phyloP scores from a whole-genome alignment of 352 stramenopile species.

The Pythium sukuiense region DNA sequence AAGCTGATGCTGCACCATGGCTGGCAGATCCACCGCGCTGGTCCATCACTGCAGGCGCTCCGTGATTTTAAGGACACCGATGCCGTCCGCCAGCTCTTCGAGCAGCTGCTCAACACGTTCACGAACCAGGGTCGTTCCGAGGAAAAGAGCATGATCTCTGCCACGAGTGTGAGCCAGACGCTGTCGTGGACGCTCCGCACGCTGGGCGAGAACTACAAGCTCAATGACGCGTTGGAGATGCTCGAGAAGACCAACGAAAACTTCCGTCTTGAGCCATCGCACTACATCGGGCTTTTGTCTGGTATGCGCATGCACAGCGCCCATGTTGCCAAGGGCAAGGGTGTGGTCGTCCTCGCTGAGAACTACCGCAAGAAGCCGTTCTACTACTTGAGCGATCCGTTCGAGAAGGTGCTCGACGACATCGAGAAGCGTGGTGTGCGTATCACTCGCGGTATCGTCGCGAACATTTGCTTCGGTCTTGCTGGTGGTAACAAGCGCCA shows the following conservation, averaged over 20 bases:
- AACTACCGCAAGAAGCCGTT: slow-evolving; percentile 25
- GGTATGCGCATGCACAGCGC: slow-evolving; percentile 36
- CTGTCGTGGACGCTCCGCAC: slow-evolving; percentile 39
- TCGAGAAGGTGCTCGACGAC: slow-evolving; percentile 43
- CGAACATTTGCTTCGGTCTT: slow-evolving; percentile 37
- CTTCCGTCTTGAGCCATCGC: slow-evolving; percentile 33
- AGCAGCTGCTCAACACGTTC: slow-evolving; percentile 48
- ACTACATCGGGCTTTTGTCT: slow-evolving; percentile 50
- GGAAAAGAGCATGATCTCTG: slow-evolving; percentile 23
- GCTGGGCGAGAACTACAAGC: slow-evolving; percentile 44
- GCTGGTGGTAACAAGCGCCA: slow-evolving; percentile 50
- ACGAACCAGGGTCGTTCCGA: slow-evolving; percentile 20
- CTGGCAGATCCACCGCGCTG: slow-evolving; percentile 45
- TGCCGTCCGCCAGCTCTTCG: slow-evolving; percentile 37
- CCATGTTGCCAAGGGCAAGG: slow-evolving; percentile 27
- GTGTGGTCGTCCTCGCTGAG: slow-evolving; percentile 13
- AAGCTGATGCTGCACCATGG: slow-evolving; percentile 58
- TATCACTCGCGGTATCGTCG: slow-evolving; percentile 45
- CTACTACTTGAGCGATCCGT: slow-evolving; percentile 40
- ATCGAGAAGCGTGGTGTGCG: slow-evolving; percentile 38
- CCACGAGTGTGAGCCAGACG: slow-evolving; percentile 31
- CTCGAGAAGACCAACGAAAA: slow-evolving; percentile 39
- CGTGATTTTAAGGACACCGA: slow-evolving; percentile 48
- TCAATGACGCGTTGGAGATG: slow-evolving; percentile 35
- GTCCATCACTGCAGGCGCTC: slow-evolving; percentile 47